A percentile compares a stretch with the other conserved stretches of the same genome.
Conservation (phyloP, 2,329 filamentous ascomycete genomes). For the Penicillium brevicompactum region DNA sequence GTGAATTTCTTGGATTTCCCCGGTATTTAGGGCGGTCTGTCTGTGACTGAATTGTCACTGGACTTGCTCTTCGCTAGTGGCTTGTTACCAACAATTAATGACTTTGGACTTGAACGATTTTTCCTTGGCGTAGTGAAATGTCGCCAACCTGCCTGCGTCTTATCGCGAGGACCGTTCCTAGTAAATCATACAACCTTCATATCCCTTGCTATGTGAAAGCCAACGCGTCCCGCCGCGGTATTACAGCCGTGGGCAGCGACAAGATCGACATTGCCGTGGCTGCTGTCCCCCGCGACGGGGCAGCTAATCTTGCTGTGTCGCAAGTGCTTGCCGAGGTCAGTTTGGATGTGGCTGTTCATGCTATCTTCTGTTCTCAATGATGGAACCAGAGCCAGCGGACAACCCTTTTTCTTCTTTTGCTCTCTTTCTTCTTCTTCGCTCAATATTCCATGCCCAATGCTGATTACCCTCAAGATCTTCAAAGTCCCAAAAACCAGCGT, state of each 20-base stretch:
- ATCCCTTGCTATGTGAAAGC: constrained; percentile 70
- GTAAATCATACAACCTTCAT: constrained; percentile 49
- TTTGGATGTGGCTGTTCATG: not conserved
- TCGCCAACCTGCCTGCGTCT: constrained; percentile 12
- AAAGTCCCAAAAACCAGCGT: constrained; percentile 65
- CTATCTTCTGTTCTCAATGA: not conserved
- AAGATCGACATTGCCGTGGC: constrained; percentile 66
- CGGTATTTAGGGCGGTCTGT: not conserved
- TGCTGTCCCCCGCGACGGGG: constrained; percentile 66
- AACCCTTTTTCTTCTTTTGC: too few species aligned
- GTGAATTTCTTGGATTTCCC: not conserved
- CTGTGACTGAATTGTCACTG: too few species aligned
- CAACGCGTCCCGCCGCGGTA: constrained; percentile 64
- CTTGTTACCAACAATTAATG: too few species aligned
- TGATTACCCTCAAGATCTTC: constrained; percentile 49
- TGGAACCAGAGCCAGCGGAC: too few species aligned
- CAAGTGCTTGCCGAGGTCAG: constrained; percentile 63
- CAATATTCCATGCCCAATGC: too few species aligned
- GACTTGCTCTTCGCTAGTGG: too few species aligned
- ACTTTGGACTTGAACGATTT: too few species aligned
- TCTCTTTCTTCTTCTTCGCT: too few species aligned
- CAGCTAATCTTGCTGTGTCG: constrained; percentile 69
- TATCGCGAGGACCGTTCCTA: constrained; percentile 7
- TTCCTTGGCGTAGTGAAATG: constrained; percentile 6
- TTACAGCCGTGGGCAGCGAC: constrained; percentile 58